phyloP scores from a whole-genome alignment of 163 green algal species.

The Scenedesmus sp. region DNA sequence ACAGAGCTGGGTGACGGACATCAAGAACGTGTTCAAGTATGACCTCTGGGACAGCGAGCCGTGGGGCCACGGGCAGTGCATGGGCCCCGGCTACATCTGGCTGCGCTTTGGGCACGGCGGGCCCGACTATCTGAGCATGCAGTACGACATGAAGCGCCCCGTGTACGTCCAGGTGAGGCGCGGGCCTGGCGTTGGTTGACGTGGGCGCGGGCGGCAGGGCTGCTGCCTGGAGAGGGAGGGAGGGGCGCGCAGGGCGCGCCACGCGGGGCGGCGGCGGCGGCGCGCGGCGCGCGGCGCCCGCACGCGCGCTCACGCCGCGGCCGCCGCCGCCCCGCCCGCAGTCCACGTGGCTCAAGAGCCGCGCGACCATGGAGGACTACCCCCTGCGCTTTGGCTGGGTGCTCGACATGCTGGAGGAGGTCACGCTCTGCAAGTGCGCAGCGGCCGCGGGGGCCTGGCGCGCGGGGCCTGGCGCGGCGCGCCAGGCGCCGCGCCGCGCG shows the following conservation, averaged over 20 bases:
- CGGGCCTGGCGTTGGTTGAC: too few relatives aligned
- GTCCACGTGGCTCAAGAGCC: conserved; percentile 41
- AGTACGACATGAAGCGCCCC: conserved; percentile 46
- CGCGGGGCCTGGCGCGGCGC: too few relatives aligned
- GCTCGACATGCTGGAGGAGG: conserved; percentile 36
- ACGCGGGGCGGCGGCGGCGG: too few relatives aligned
- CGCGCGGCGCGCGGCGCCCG: too few relatives aligned
- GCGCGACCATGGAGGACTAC: conserved; percentile 1
- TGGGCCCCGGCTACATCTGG: conserved; percentile 50
- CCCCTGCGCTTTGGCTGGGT: conserved; percentile 37
- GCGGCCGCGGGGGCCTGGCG: too few relatives aligned
- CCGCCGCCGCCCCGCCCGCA: too few relatives aligned
- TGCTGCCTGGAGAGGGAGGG: too few relatives aligned
- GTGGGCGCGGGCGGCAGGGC: too few relatives aligned
- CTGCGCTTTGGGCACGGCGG: conserved; percentile 25
- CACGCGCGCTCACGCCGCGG: too few relatives aligned
- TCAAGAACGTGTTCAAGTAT: conserved; percentile 41
- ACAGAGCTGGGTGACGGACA: conserved; percentile 30
- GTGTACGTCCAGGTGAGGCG: too few relatives aligned
- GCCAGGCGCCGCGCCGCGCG: too few relatives aligned
- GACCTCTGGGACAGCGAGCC: conserved; percentile 23
- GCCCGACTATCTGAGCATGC: conserved; percentile 38
- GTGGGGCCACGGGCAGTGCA: conserved; percentile 15
- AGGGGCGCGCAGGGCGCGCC: too few relatives aligned
- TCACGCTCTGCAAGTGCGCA: conserved; percentile 41